A percentile compares a stretch with the other conserved stretches of the same genome.
phyloP scores from a whole-genome alignment of 805 yeast species.

The Pichia thaimueangensis region DNA sequence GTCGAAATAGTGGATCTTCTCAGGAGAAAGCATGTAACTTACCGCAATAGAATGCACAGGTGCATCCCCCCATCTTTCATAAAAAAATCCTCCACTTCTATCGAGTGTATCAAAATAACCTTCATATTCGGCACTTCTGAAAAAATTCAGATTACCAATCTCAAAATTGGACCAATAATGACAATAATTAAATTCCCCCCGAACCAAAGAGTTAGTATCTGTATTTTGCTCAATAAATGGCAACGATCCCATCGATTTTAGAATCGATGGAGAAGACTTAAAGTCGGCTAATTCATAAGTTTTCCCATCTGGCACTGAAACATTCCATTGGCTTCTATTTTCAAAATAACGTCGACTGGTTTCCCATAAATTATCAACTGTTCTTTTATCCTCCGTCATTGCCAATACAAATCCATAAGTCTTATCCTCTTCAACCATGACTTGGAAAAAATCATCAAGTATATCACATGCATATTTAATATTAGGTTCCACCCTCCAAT shows the following conservation, averaged over 20 bases:
- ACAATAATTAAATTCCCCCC: slow-evolving; percentile 44
- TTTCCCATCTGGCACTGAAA: slow-evolving; percentile 7
- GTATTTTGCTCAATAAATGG: slow-evolving; percentile 40
- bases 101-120: slow-evolving; percentile 53
- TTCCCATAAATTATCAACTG: slow-evolving; percentile 46
- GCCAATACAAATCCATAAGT: slow-evolving; percentile 46
- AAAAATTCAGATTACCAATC: slow-evolving; percentile 52
- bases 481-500: slow-evolving; percentile 56
- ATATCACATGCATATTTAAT: slow-evolving; percentile 45
- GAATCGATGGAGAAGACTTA: too few relatives aligned
- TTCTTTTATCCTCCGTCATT: slow-evolving; percentile 39
- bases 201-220: slow-evolving; percentile 35
- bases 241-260: too few relatives aligned
- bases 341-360: slow-evolving; percentile 37
- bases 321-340: slow-evolving; percentile 13
- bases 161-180: slow-evolving; percentile 68
- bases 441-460: slow-evolving; percentile 40
- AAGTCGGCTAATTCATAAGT: slow-evolving; percentile 30
- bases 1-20: slow-evolving; percentile 51
- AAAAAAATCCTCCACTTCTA: slow-evolving; percentile 59
- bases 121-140: slow-evolving; percentile 48
- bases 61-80: slow-evolving; percentile 79
- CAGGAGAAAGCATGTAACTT: slow-evolving; percentile 40
- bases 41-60: slow-evolving; percentile 67
- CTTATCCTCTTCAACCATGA: slow-evolving; percentile 42